Evolutionary conservation across 306 rosid genomes (phyloP).

Genomic region (Corylus americana): DNA sequence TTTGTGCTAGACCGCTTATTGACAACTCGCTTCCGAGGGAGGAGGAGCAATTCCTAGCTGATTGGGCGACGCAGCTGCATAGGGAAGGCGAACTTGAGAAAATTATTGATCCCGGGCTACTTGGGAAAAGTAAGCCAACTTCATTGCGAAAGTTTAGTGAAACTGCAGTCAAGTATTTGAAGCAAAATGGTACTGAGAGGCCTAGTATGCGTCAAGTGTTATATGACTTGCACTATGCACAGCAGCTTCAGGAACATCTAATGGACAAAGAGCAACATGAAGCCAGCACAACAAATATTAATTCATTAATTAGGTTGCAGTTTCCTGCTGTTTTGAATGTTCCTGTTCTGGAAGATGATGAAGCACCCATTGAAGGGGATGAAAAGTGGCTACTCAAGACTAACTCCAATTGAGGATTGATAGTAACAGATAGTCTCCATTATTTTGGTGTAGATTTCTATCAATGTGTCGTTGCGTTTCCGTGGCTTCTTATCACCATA

Average conservation of each 20-base stretch:
- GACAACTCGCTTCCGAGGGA: slow-evolving; percentile 32
- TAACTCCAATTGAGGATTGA: not conserved
- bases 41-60: slow-evolving; percentile 46
- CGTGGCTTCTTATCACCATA: not conserved
- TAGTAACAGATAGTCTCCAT: slow-evolving; percentile 26
- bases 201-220: slow-evolving; percentile 48
- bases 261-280: not conserved
- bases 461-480: not conserved
- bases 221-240: slow-evolving; percentile 54
- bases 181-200: slow-evolving; percentile 40
- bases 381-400: not conserved
- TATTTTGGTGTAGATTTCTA: not conserved
- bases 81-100: slow-evolving; percentile 35
- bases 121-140: slow-evolving; percentile 33
- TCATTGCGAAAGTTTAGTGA: slow-evolving; percentile 46
- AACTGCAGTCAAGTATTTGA: slow-evolving; percentile 39
- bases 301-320: not conserved
- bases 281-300: not conserved
- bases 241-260: not conserved
- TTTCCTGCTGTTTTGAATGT: not conserved
- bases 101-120: slow-evolving; percentile 42
- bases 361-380: not conserved
- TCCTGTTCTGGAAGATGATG: not conserved
- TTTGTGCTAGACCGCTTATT: slow-evolving; percentile 53
- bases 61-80: slow-evolving; percentile 48